Percentiles rank a stretch among this genome's conserved stretches.
Evolutionary conservation across 148 eudicot genomes (phyloP).

Genomic region (Silene conica): DNA sequence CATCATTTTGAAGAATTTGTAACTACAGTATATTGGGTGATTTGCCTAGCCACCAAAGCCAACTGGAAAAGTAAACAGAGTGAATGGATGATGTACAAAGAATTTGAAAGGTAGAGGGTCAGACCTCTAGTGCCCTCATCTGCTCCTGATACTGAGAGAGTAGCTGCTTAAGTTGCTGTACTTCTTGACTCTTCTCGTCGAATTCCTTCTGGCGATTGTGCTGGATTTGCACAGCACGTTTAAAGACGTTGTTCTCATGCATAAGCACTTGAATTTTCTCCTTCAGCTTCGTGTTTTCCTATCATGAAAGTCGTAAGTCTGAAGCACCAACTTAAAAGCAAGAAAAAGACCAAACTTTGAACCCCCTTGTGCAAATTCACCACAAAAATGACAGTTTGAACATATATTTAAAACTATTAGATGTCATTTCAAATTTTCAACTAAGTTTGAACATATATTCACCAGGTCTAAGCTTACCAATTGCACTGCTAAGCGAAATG

Average conservation of each 20-base stretch:
- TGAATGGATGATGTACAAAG: not conserved
- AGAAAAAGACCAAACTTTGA: not conserved
- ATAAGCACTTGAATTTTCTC: conserved; percentile 60
- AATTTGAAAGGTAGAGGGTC: not conserved
- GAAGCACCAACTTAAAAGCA: not conserved
- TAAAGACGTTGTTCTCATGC: conserved; percentile 67
- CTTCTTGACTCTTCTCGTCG: conserved; percentile 60
- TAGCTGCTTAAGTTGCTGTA: conserved; percentile 68
- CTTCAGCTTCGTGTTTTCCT: conserved; percentile 78
- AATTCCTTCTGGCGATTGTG: conserved; percentile 77
- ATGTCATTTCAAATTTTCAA: too few species aligned
- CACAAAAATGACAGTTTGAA: not conserved
- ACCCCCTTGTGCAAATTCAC: not conserved
- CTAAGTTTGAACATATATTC: too few species aligned
- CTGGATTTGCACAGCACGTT: conserved; percentile 76
- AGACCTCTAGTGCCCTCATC: conserved; percentile 70
- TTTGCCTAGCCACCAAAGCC: too few species aligned
- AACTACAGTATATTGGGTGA: too few species aligned
- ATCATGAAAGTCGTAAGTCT: conserved; percentile 1
- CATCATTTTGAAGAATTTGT: too few species aligned
- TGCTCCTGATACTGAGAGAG: conserved; percentile 79
- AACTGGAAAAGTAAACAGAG: not conserved
- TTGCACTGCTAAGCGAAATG: too few species aligned
- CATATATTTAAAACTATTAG: too few species aligned
- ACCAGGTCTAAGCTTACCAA: too few species aligned